Evolutionary conservation across 164 flowering plant genomes (phyloP), one percentile per base, ranked within the genome.

Genomic region (Magnolia sinica): DNA sequence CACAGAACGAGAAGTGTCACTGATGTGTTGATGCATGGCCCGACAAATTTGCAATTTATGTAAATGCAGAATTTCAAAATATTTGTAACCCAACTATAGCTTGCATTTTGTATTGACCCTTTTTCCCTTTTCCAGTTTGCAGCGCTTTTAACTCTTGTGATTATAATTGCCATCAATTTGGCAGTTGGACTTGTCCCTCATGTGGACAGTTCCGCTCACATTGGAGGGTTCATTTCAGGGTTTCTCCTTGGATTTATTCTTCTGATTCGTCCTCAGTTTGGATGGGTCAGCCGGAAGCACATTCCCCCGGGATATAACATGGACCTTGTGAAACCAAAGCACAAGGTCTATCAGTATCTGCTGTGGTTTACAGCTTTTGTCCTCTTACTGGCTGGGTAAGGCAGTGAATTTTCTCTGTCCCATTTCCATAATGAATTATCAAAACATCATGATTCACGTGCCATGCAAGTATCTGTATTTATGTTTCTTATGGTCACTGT

Each of bases 261-360:
- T 75, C 81, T 91, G 7, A 52, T 91, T 14, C 91, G 90, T 31
- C 95, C 95, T 73, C 95, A 91, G 76, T 89, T 78, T 74, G 95
- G 92, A 73, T 91, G 83, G 50, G 82, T 87, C 18, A 87, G 81
- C 85, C 75, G 69, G 63, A 87, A 84, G 77, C 66, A 88, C 71
- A 81, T 88, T 50, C 90, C 89, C 22, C 74, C 82, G 14, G 91
- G 92, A 74, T 88, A 84, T 68, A 77, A 85, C 16, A 51, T 76
- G 58, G 83, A 81, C 67, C 77, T 64, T 29, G 76, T 70, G 74
- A 89, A 88, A 73, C 73, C 92, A 50, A 91, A 82, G 82, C 66
- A 87, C 86, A 88, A 88, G 72, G 68, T 79, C 75, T 91, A 86
- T 79, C 95, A 89, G 71, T 84, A 87, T 77, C 4, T 86, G 1